These are phyloP conservation scores for Filobasidium wieringae DNA, from an alignment of 768 basidiomycete species.

Conservation along the genomic window DNA sequence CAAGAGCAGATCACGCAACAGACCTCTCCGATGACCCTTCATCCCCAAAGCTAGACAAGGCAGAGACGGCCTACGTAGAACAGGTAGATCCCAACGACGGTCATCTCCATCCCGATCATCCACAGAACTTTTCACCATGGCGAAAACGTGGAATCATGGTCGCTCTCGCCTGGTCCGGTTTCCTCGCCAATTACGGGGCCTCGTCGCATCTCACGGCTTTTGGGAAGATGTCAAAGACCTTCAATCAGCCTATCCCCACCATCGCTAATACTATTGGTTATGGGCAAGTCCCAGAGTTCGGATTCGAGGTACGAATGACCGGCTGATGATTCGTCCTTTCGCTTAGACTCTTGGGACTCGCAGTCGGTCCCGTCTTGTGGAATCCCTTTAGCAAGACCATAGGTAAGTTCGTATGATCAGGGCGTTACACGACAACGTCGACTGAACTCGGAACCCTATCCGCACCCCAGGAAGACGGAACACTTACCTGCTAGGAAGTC, in stretches of 20 bases:
- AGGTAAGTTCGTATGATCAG: too few species aligned
- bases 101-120: conserved; percentile 16
- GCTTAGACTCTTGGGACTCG: conserved; percentile 23
- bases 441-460: too few species aligned
- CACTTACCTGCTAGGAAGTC: conserved; percentile 20
- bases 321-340: conserved; percentile 17
- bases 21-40: too few species aligned
- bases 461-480: conserved; percentile 20
- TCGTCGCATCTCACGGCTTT: not conserved
- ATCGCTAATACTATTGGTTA: conserved; percentile 4
- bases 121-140: conserved; percentile 16
- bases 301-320: not conserved
- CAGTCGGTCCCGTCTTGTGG: conserved; percentile 24
- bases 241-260: not conserved
- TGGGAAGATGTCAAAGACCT: not conserved
- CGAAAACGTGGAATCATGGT: conserved; percentile 19
- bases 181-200: conserved; percentile 22
- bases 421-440: too few species aligned
- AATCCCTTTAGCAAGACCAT: conserved; percentile 14
- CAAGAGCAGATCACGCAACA: too few species aligned
- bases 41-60: too few species aligned
- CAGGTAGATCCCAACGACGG: conserved; percentile 15
- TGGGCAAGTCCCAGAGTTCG: not conserved
- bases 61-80: too few species aligned
- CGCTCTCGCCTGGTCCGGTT: conserved; percentile 18